phyloP scores from a whole-genome alignment of 768 basidiomycete genomes.

The Multifurca ochricompacta region DNA sequence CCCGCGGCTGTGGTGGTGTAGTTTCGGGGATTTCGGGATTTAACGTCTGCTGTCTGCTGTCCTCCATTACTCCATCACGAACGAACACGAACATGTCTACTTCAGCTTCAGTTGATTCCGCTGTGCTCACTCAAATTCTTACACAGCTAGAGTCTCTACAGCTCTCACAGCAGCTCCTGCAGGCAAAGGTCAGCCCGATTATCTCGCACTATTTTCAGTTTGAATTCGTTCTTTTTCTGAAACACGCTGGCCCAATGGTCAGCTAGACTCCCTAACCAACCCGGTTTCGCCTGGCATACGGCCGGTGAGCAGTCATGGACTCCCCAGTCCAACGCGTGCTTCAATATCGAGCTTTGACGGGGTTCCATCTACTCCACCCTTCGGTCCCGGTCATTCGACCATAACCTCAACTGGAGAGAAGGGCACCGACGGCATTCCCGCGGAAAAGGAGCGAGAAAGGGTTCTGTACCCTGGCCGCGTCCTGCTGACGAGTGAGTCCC shows the following conservation, averaged over 20 bases:
- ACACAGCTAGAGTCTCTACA: conserved; percentile 63
- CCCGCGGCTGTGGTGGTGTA: no score
- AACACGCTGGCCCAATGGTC: neutral
- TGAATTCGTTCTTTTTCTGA: neutral
- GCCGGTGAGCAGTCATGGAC: conserved; percentile 29
- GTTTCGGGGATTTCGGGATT: no score
- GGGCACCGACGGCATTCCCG: neutral
- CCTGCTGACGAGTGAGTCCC: conserved; percentile 67
- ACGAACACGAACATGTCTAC: conserved; percentile 1
- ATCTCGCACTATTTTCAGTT: conserved; percentile 4
- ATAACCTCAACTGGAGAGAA: conserved; percentile 17
- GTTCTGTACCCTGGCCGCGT: conserved; percentile 76
- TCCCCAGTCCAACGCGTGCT: conserved; percentile 25
- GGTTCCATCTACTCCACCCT: conserved; percentile 27
- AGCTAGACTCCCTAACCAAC: conserved; percentile 47
- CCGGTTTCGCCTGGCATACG: conserved; percentile 23
- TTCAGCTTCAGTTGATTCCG: conserved; percentile 36
- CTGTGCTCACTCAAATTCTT: conserved; percentile 64
- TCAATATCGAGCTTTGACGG: conserved; percentile 27
- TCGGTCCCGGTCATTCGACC: conserved; percentile 17
- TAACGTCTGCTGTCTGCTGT: no score
- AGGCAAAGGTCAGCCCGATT: conserved; percentile 56
- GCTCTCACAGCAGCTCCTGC: conserved; percentile 66
- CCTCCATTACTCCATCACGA: no score
- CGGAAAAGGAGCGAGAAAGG: conserved; percentile 65